These are phyloP conservation scores for Apium graveolens DNA, from an alignment of 129 eudicot species.

Conservation along the genomic window DNA sequence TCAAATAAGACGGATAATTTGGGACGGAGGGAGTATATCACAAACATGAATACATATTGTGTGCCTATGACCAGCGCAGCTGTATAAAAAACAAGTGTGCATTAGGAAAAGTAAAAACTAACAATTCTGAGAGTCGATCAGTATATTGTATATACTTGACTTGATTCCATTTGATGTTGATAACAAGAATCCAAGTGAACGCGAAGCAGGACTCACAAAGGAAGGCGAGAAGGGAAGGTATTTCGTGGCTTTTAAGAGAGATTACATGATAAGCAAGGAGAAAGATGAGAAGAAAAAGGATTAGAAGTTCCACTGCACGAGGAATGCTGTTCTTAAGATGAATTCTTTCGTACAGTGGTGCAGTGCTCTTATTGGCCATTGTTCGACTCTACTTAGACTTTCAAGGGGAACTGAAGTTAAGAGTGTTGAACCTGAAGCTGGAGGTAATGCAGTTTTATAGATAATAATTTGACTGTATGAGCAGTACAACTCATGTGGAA, in stretches of 20 bases:
- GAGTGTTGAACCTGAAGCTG: not conserved
- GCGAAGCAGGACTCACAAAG: slow-evolving; percentile 50
- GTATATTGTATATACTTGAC: slow-evolving; percentile 29
- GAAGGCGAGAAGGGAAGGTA: slow-evolving; percentile 37
- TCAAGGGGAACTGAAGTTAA: not conserved
- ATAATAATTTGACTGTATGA: not conserved
- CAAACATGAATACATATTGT: not conserved
- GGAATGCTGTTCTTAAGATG: slow-evolving; percentile 22
- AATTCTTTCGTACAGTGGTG: slow-evolving; percentile 31
- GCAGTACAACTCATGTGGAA: not conserved
- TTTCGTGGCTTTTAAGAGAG: slow-evolving; percentile 24
- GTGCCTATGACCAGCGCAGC: not conserved
- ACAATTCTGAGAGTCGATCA: slow-evolving; percentile 17
- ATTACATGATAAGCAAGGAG: slow-evolving; percentile 35
- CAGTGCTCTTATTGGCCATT: slow-evolving; percentile 19
- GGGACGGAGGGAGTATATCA: too few species aligned
- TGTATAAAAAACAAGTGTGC: not conserved
- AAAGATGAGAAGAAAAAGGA: slow-evolving; percentile 37
- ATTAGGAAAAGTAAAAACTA: not conserved
- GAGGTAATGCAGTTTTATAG: not conserved
- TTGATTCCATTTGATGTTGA: slow-evolving; percentile 39
- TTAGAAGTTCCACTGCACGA: slow-evolving; percentile 36
- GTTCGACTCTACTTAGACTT: not conserved
- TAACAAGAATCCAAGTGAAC: slow-evolving; percentile 31
- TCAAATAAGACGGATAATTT: too few species aligned